Percentiles rank a stretch among this genome's conserved stretches.
Conservation (phyloP, 2,329 filamentous ascomycete species). For the Beauveria australis region DNA sequence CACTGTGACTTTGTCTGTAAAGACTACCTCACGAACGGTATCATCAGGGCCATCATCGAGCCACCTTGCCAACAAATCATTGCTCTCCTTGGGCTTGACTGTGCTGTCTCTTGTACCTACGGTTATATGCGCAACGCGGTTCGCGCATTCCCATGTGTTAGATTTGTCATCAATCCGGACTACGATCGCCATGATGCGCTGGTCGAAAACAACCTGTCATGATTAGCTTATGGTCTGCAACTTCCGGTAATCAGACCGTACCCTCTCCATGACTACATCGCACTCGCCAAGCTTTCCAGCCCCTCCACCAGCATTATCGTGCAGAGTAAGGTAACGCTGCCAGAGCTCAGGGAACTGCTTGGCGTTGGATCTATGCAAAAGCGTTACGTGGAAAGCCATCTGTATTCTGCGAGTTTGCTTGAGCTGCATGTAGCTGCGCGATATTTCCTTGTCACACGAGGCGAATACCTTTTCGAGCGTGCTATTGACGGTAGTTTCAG, state of each 20-base stretch:
- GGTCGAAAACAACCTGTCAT: slow-evolving; percentile 65
- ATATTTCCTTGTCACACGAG: slow-evolving; percentile 34
- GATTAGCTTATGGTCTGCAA: neutral
- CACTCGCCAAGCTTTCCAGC: slow-evolving; percentile 49
- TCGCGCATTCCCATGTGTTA: slow-evolving; percentile 59
- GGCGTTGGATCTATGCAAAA: slow-evolving; percentile 69
- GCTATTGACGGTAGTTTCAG: slow-evolving; percentile 32
- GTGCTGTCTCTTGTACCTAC: slow-evolving; percentile 66
- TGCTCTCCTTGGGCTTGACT: slow-evolving; percentile 93
- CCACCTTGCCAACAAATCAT: slow-evolving; percentile 73
- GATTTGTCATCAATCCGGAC: slow-evolving; percentile 58
- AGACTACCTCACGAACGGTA: slow-evolving; percentile 38
- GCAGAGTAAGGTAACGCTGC: slow-evolving; percentile 60
- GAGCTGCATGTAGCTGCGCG: slow-evolving; percentile 64
- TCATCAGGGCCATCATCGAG: slow-evolving; percentile 45
- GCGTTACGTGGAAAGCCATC: slow-evolving; percentile 82
- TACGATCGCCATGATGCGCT: slow-evolving; percentile 84
- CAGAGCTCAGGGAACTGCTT: slow-evolving; percentile 61
- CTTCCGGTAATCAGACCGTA: slow-evolving; percentile 22
- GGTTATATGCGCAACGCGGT: slow-evolving; percentile 78
- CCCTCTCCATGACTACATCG: slow-evolving; percentile 54
- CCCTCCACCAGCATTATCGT: slow-evolving; percentile 30
- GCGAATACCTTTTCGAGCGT: slow-evolving; percentile 66
- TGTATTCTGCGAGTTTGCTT: slow-evolving; percentile 69
- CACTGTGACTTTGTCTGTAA: slow-evolving; percentile 40